These are phyloP conservation scores for Haplosporangium sp. DNA, from an alignment of 371 early-diverging fungal species.

Conservation along the genomic window DNA sequence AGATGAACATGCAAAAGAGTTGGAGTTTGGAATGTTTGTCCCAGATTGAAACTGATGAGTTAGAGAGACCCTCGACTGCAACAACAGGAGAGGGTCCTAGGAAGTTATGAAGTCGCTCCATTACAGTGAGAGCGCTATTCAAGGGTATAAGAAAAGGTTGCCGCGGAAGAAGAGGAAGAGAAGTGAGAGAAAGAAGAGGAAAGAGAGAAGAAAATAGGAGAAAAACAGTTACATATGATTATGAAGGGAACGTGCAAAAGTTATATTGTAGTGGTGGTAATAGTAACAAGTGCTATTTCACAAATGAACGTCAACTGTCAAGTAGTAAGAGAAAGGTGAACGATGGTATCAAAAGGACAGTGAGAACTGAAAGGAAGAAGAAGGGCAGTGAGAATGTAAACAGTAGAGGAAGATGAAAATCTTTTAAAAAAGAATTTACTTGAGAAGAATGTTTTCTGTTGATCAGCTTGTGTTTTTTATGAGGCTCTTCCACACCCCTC, in stretches of 20 bases:
- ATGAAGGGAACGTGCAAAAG: neutral
- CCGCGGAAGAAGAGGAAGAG: neutral
- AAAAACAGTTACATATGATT: neutral
- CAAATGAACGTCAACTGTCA: neutral
- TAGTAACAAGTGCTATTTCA: no score
- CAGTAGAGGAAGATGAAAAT: neutral
- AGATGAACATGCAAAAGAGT: slow-evolving; percentile 47
- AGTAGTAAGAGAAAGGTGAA: neutral
- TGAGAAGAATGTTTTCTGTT: neutral
- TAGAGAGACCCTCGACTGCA: slow-evolving; percentile 4
- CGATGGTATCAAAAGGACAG: no score
- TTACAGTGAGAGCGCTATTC: neutral
- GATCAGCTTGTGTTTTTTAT: neutral
- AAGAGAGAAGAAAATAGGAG: slow-evolving; percentile 1
- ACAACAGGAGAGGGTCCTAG: slow-evolving; percentile 3
- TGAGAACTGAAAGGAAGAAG: neutral
- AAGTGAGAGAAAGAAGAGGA: neutral
- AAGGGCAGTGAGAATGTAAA: neutral
- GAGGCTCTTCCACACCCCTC: neutral
- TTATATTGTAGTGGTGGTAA: no score
- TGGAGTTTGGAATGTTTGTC: slow-evolving; percentile 48
- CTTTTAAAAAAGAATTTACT: neutral
- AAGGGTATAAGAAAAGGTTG: neutral
- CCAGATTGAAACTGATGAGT: slow-evolving; percentile 37
- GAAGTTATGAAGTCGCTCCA: slow-evolving; percentile 12